These are phyloP conservation scores for Berberis vulgaris DNA, from an alignment of 164 flowering plant species.

Conservation along the genomic window DNA sequence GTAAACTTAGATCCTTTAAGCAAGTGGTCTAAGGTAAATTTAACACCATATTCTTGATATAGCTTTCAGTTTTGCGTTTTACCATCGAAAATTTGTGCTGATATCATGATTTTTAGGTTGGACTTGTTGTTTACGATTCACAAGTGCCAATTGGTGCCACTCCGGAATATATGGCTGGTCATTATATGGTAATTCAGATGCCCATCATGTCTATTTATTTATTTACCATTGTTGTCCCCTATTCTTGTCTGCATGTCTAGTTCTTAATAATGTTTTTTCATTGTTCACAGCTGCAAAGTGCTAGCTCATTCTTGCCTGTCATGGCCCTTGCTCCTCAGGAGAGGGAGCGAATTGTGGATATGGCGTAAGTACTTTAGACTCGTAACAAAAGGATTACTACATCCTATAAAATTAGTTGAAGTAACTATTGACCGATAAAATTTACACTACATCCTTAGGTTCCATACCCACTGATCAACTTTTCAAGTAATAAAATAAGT, in stretches of 20 bases:
- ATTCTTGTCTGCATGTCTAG: background rate
- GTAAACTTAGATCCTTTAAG: slow-evolving; percentile 84
- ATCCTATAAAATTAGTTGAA: too few species aligned
- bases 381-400: too few species aligned
- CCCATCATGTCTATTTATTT: background rate
- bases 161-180: slow-evolving; percentile 99
- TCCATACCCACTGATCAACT: too few species aligned
- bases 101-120: slow-evolving; percentile 52
- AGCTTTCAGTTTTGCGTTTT: background rate
- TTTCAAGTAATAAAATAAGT: too few species aligned
- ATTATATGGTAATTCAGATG: slow-evolving; percentile 59
- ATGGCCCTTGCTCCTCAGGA: too few species aligned
- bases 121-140: slow-evolving; percentile 88
- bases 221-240: background rate
- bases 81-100: background rate
- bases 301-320: too few species aligned
- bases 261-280: background rate
- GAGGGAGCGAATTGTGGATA: too few species aligned
- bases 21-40: slow-evolving; percentile 95
- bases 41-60: background rate
- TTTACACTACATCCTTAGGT: too few species aligned
- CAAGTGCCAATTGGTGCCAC: slow-evolving; percentile 99
- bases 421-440: too few species aligned
- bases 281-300: too few species aligned
- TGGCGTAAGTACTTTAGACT: too few species aligned